Conservation (phyloP, 176 grass and related monocot genomes). For the Lolium perenne region DNA sequence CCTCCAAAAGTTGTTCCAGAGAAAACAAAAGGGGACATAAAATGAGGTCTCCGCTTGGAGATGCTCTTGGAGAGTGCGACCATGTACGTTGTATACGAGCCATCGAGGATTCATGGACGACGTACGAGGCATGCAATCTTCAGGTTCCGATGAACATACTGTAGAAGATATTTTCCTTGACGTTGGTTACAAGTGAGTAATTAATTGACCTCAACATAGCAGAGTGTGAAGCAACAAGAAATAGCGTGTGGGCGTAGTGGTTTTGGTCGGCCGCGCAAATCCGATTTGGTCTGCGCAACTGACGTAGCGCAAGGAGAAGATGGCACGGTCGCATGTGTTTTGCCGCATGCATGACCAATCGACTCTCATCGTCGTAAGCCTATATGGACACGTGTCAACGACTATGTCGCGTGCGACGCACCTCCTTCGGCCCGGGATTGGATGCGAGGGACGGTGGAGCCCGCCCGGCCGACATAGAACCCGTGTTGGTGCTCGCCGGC, state of each 20-base stretch:
- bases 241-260: neutral
- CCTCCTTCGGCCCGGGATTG: neutral
- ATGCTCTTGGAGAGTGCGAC: neutral
- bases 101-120: no score
- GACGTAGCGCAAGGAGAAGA: neutral
- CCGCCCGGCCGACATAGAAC: no score
- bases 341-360: no score
- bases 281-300: neutral
- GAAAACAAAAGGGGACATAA: no score
- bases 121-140: neutral
- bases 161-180: neutral
- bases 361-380: neutral
- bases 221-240: neutral
- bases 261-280: neutral
- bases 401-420: no score
- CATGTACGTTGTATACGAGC: neutral
- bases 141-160: neutral
- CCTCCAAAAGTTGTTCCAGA: no score
- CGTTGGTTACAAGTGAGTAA: neutral
- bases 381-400: no score
- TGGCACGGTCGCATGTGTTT: neutral
- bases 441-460: neutral
- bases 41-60: no score
- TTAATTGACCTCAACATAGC: neutral
- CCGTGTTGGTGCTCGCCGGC: no score